These are phyloP conservation scores for Magnolia officinalis DNA, from an alignment of 164 flowering plant species.

Conservation along the genomic window DNA sequence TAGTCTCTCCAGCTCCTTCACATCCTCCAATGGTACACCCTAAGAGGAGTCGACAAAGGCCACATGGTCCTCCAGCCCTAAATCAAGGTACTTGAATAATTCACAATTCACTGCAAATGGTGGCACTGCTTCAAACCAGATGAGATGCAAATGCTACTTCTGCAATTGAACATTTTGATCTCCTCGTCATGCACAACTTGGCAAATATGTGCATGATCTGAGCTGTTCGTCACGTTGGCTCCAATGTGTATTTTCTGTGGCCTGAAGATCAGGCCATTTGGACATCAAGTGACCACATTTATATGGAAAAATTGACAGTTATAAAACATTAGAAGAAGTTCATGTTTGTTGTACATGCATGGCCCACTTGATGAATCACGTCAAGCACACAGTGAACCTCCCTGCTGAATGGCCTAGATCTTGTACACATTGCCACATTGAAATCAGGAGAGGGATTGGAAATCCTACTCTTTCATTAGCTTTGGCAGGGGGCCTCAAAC, in stretches of 20 bases:
- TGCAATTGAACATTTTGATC: neutral
- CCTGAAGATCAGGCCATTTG: neutral
- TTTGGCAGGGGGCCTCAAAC: neutral
- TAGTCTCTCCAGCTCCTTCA: slow-evolving; percentile 25
- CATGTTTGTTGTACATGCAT: neutral
- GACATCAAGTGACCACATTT: neutral
- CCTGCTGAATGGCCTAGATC: neutral
- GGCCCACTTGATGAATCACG: neutral
- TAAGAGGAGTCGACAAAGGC: slow-evolving; percentile 21
- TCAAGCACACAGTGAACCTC: neutral
- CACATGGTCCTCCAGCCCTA: slow-evolving; percentile 15
- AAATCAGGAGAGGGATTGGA: neutral
- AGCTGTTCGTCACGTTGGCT: neutral
- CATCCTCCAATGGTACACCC: slow-evolving; percentile 22
- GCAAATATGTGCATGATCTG: neutral
- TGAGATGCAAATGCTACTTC: neutral
- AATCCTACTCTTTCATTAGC: neutral
- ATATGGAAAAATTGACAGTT: neutral
- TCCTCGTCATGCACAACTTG: neutral
- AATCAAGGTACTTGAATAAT: slow-evolving; percentile 31
- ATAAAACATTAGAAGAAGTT: neutral
- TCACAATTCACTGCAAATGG: neutral
- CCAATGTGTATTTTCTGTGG: neutral
- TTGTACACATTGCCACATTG: neutral
- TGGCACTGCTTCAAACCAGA: neutral